phyloP scores from a whole-genome alignment of 495 filamentous ascomycete species.

The Saxophila tyrrhenica region DNA sequence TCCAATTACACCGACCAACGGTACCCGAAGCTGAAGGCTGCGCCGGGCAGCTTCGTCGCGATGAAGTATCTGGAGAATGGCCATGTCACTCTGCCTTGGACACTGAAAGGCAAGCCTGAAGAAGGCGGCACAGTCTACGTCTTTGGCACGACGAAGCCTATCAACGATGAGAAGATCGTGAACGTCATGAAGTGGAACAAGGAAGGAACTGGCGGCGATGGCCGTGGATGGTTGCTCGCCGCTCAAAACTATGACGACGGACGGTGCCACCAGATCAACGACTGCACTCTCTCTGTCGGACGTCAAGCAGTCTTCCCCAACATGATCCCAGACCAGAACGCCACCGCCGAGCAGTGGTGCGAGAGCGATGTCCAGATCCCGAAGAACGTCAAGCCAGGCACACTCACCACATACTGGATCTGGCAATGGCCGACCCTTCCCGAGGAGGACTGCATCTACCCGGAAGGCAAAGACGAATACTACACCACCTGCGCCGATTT shows the following conservation, averaged over 20 bases:
- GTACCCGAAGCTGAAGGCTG: constrained; percentile 53
- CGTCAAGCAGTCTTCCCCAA: constrained; percentile 45
- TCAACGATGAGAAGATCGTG: constrained; percentile 47
- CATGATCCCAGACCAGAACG: constrained; percentile 16
- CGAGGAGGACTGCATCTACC: constrained; percentile 34
- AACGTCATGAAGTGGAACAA: constrained; percentile 67
- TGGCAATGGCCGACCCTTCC: constrained; percentile 73
- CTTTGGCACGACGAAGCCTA: constrained; percentile 65
- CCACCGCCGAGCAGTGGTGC: constrained; percentile 49
- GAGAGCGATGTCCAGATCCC: constrained; percentile 69
- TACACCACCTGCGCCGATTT: constrained; percentile 81
- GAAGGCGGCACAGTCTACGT: constrained; percentile 68
- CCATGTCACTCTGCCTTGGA: constrained; percentile 59
- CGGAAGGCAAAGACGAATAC: constrained; percentile 50
- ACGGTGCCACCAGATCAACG: constrained; percentile 65
- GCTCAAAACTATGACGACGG: constrained; percentile 71
- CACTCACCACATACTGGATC: constrained; percentile 77
- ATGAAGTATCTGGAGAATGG: constrained; percentile 77
- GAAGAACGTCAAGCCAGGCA: constrained; percentile 38
- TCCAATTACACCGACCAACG: constrained; percentile 40
- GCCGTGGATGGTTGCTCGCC: constrained; percentile 58
- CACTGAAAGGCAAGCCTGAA: constrained; percentile 48
- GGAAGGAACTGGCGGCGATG: constrained; percentile 66
- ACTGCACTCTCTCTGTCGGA: constrained; percentile 37
- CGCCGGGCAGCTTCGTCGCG: constrained; percentile 57